Conservation (phyloP, 768 basidiomycete species). For the Tylopilus sp. region DNA sequence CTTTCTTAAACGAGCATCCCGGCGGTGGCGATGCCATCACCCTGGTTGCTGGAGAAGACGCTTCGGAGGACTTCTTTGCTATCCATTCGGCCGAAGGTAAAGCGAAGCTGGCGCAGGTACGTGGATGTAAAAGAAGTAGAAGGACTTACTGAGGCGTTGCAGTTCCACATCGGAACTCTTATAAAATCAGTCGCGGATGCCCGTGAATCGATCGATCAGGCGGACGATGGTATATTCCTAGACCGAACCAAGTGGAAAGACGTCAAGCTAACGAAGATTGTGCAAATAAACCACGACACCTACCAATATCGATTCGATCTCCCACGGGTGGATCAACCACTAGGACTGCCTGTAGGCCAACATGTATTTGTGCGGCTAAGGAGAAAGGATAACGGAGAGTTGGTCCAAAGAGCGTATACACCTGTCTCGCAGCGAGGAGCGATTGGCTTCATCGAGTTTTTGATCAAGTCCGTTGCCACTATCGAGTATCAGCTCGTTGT, state of each 20-base stretch:
- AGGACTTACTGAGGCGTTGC: constrained; percentile 7
- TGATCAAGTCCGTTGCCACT: constrained; percentile 44
- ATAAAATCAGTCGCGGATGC: background rate
- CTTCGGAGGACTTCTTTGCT: constrained; percentile 61
- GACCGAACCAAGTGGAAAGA: constrained; percentile 46
- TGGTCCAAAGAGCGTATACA: constrained; percentile 58
- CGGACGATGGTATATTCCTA: constrained; percentile 35
- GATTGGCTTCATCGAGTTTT: constrained; percentile 46
- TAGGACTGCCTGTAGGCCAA: constrained; percentile 58
- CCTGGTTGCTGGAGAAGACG: constrained; percentile 55
- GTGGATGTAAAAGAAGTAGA: background rate
- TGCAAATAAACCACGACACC: constrained; percentile 45
- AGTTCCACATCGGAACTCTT: constrained; percentile 52
- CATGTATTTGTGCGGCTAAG: constrained; percentile 53
- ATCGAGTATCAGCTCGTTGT: background rate
- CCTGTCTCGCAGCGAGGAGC: constrained; percentile 46
- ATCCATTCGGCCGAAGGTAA: constrained; percentile 56
- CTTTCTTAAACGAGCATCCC: constrained; percentile 53
- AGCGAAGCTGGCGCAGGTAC: constrained; percentile 40
- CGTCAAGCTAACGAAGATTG: constrained; percentile 36
- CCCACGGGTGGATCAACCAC: constrained; percentile 34
- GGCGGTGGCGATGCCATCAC: constrained; percentile 55
- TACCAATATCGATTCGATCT: constrained; percentile 50
- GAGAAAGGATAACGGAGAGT: constrained; percentile 37
- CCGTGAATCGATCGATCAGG: constrained; percentile 2